A percentile compares a stretch with the other conserved stretches of the same genome.
phyloP scores from a whole-genome alignment of 192 early-diverging fungal genomes.

The Pilaira anomala region DNA sequence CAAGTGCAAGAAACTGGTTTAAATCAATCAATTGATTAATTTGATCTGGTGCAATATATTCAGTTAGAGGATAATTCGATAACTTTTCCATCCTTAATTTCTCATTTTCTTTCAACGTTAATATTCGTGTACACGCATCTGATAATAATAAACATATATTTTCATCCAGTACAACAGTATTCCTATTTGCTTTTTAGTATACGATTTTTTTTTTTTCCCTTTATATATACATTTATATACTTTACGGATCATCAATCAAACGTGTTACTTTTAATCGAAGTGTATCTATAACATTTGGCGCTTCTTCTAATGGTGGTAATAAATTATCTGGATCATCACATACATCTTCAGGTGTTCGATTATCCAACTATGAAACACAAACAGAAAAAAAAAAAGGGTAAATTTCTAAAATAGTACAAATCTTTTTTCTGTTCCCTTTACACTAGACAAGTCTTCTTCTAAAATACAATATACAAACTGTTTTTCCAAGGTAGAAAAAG shows the following conservation, averaged over 20 bases:
- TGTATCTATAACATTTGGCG: not conserved
- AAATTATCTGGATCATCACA: not conserved
- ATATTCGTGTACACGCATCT: not conserved
- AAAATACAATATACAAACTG: conserved; percentile 24
- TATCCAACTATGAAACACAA: not conserved
- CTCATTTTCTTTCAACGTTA: conserved; percentile 12
- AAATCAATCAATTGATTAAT: conserved; percentile 5
- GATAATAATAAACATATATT: not conserved
- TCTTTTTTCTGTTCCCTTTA: not conserved
- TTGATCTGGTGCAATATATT: conserved; percentile 3
- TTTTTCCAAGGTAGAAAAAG: not conserved
- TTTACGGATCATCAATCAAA: conserved; percentile 20
- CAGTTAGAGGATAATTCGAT: not conserved
- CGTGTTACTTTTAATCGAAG: conserved; percentile 6
- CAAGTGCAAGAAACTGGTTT: conserved; percentile 1
- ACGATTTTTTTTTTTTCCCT: too few species aligned
- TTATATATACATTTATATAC: not conserved
- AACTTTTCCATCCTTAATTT: not conserved
- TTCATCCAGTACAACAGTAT: not conserved
- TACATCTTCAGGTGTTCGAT: conserved; percentile 7
- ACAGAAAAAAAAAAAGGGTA: not conserved
- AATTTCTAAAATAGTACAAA: not conserved
- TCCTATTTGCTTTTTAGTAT: not conserved
- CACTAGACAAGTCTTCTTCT: conserved; percentile 2
- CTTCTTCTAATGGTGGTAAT: not conserved